Evolutionary conservation across 371 early-diverging fungal genomes (phyloP), one percentile per base, ranked within the genome.

Genomic region (Mucor piriformis): DNA sequence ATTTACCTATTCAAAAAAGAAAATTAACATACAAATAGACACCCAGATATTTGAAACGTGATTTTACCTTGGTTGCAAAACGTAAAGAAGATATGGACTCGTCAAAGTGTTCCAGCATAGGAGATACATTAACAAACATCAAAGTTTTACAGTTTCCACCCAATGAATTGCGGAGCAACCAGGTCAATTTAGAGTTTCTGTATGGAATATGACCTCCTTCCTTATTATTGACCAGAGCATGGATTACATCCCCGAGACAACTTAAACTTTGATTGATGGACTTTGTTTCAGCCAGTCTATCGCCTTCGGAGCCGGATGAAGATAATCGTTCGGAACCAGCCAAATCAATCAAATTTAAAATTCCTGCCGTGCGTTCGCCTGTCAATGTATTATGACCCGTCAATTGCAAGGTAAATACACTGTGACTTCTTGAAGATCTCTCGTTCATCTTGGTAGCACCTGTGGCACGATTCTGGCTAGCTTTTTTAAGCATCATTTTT

Each of bases 51-150:
- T n/a, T n/a, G n/a, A n/a, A n/a, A n/a, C n/a, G n/a, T n/a, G n/a
- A n/a, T n/a, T n/a, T 68, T 64, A 93, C 97, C 86, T 96, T 98
- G 34, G 94, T 91, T 6, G 98, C 98, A 86, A 99, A 98, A 59
- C 98, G 79, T 50, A 99, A 81, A 3, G 97, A 95, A 73, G 93
- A 94, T 29, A 99, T 66, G 3, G 93, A 95, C 74, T 99, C 99
- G 34, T 84, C 76, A 46, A 92, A 81, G 71, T 88, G 88, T 32
- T 81, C 76, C 16, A 77, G 61, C 54, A 87, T 64, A 10, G 96
- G 96, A 21, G 91, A 90, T 25, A 99, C 84, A 66, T 98, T 99
- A 21, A 99, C 98, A 88, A 99, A 95, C 99, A 99, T 99, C 16
- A 97, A 83, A 1, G 96, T 96, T 73, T 98, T 97, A 64, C 94